Base-by-base conservation (phyloP, 208 protist species). In the Leishmania martiniquensis region DNA sequence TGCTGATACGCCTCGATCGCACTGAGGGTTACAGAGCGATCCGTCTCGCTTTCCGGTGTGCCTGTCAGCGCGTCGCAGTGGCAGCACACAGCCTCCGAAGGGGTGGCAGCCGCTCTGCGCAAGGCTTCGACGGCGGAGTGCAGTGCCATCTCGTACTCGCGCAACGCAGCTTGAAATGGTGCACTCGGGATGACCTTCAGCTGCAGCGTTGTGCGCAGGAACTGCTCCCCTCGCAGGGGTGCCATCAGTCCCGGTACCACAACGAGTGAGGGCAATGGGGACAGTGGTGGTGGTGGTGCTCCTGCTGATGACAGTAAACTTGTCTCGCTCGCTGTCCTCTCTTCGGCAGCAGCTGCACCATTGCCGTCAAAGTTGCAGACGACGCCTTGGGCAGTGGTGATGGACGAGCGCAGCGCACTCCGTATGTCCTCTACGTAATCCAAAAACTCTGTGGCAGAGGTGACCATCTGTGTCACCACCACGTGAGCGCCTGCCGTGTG, bases 391-490 rank as follows among this genome's bases (percentile, higher is more conserved):
- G 59, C 32, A 17, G 59, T 34, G n/a, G 29, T 6, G 12, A 75
- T 57, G 6, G 78, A 62, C 4, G 67, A 52, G 3, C n/a, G 67
- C 55, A 87, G 67, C 34, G 67, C 82, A 9, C 65, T 37, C 32
- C 78, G 77, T 34, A 87, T 67, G 37, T 77, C 77, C 9, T 78
- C 72, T 2, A 54, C 82, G 75, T 84, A 89, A 15, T 20, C 22
- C 9, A 69, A 17, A 52, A 91, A 89, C 79, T 87, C 85, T 2
- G 70, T 55, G 20, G 80, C 87, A 32, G 70, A 79, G 47, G 83
- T 77, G 55, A 84, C 47, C 68, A 84, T 81, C 79, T 88, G 87
- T 20, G 87, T 87, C 52, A 91, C 69, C 1, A 91, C 75, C 51
- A 83, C 78, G 17, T 29, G 51, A 0, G 81, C 81, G 2, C 71